A percentile compares a stretch with the other conserved stretches of the same genome.
Evolutionary conservation across 352 stramenopile genomes (phyloP).

Genomic region (Phytophthora brassicae): DNA sequence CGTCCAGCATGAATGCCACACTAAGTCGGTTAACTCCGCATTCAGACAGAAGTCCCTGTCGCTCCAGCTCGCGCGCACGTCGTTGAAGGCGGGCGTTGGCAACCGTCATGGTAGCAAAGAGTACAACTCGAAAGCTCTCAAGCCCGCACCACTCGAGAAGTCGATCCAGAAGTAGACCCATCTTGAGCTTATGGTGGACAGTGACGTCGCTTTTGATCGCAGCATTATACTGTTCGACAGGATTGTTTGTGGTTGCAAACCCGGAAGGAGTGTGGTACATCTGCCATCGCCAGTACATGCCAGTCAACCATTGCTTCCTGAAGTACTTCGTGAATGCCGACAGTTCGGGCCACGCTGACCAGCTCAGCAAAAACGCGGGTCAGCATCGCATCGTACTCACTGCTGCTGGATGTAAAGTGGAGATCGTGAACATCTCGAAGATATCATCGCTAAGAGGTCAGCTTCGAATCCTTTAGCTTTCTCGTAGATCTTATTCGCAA

Average conservation of each 20-base stretch:
- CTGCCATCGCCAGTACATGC: conserved; percentile 6
- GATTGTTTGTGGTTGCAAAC: conserved; percentile 1
- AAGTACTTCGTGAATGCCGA: background rate
- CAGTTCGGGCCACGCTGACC: background rate
- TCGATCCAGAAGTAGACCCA: background rate
- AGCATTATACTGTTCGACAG: conserved; percentile 4
- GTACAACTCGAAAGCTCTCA: background rate
- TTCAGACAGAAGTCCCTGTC: background rate
- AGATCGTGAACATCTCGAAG: conserved; percentile 7
- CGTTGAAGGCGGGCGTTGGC: background rate
- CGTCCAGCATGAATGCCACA: background rate
- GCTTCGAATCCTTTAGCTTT: background rate
- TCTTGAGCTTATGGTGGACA: conserved; percentile 3
- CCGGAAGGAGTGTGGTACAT: conserved; percentile 10
- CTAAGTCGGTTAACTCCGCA: background rate
- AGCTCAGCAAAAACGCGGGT: background rate
- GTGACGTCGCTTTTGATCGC: conserved; percentile 5
- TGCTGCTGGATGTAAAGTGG: background rate
- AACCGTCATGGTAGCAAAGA: background rate
- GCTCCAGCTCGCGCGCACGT: conserved; percentile 7
- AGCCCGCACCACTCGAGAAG: conserved; percentile 1
- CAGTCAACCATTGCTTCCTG: background rate
- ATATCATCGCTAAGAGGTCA: background rate
- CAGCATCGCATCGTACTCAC: background rate
- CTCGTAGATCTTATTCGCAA: conserved; percentile 10